These are phyloP conservation scores for Phytopythium oedochilum DNA, from an alignment of 352 stramenopile species.

Conservation along the genomic window DNA sequence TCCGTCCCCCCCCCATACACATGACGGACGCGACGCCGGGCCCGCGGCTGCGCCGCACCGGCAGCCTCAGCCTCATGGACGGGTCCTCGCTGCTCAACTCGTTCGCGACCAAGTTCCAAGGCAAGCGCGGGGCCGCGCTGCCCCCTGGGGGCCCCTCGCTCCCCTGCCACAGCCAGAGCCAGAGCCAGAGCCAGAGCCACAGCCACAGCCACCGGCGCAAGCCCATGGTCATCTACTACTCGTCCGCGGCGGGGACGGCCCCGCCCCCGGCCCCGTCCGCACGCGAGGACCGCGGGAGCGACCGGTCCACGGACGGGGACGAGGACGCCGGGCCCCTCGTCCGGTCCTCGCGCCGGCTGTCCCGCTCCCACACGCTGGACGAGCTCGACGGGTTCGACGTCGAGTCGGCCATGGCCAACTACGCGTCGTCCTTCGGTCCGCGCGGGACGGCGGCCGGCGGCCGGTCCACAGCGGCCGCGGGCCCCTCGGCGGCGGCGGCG, in stretches of 20 bases:
- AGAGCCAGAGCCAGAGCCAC: conserved; percentile 12
- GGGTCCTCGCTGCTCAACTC: background rate
- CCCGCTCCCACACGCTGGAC: conserved; percentile 9
- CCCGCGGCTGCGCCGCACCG: conserved; percentile 15
- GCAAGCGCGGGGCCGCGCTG: conserved; percentile 12
- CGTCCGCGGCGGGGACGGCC: background rate
- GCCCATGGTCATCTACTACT: conserved; percentile 34
- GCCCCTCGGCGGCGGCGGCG: conserved; percentile 5
- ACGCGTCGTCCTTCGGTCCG: conserved; percentile 23
- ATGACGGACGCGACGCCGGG: no score
- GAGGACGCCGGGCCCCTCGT: background rate
- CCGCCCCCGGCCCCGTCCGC: background rate
- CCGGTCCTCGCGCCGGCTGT: background rate
- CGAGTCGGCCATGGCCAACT: conserved; percentile 15
- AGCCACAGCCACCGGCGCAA: conserved; percentile 21
- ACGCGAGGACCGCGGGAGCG: background rate
- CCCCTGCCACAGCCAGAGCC: conserved; percentile 10
- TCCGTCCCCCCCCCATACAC: no score
- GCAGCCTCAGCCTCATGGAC: conserved; percentile 14
- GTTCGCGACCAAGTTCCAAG: conserved; percentile 19
- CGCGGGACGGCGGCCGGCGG: background rate
- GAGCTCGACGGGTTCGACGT: conserved; percentile 12
- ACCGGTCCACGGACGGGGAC: background rate
- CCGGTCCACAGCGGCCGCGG: conserved; percentile 1
- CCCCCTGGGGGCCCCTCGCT: conserved; percentile 8